Evolutionary conservation across 805 yeast species (phyloP), one percentile per base, ranked within the genome.

Genomic region (Wickerhamiella brachini): DNA sequence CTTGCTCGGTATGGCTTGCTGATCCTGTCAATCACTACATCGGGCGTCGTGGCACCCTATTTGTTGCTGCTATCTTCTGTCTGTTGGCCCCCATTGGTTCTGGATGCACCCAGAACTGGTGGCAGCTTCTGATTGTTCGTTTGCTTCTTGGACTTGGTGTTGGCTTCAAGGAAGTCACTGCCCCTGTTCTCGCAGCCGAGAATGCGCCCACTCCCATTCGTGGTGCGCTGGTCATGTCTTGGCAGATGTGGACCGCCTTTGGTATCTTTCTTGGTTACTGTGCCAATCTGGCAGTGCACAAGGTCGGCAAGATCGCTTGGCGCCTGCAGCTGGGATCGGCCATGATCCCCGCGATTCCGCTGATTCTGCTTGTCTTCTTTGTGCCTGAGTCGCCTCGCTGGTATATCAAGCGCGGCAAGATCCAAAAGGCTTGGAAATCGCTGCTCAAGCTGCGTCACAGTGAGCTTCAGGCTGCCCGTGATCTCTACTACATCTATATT

Each of bases 181-280:
- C 79, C 12, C 85, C 85, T 5, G 78, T 81, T 17, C 78, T 76
- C 56, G 73, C 79, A 34, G 81, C 83, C 18, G 84, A 79, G 60
- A 74, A 79, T 60, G 60, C 78, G 9, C 83, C 83, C 2, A 75
- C 77, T 15, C 65, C 65, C n/a, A 73, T 76, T 44, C 70, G 85
- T 61, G 86, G 86, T 49, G 76, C 83, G 0, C 67, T 81, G 51
- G 79, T 79, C 49, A 78, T 80, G 82, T 69, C 77, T 65, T 80
- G 85, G 84, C 85, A 81, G 66, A 78, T 79, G 60, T 80, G 80
- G 71, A 79, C 84, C n/a, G 85, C 85, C 2, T 76, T 79, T 49
- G 86, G 86, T 54, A 79, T 81, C 56, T 76, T 78, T 77, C 69
- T 80, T 57, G 85, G 85, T 23, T 77, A 77, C 55, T 77, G 79